Base-by-base conservation (phyloP, 2,329 filamentous ascomycete genomes). In the Grosmannia huntii region DNA sequence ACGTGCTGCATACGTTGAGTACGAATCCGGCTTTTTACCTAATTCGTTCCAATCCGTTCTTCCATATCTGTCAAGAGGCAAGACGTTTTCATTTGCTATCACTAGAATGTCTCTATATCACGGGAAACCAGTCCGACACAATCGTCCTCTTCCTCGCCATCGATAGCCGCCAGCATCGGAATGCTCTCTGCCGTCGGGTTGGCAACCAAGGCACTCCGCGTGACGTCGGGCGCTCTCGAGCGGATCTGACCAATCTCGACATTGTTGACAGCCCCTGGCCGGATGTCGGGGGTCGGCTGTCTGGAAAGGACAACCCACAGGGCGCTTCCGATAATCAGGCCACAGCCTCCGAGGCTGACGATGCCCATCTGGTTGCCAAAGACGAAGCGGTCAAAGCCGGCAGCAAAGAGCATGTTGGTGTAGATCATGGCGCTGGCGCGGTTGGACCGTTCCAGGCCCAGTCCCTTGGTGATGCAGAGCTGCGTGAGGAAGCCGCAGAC, bases 401-500 rank as follows among this genome's bases (percentile, higher is more conserved):
- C 76, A 0, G 79, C 79, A 63, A 81, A 82, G 44, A 82, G 66
- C 73, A 82, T 80, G 52, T 81, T 76, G 7, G 79, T 80, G 60
- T 81, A 82, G 5, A 81, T 70, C 79, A 83, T 82, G 57, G 76
- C 73, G 19, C 78, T 81, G 9, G 80, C 79, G 50, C 76, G 70
- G 63, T 82, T 81, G 23, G 77, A 78, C 61, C 85, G 86, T 66
- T 91, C 62, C 61, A 85, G 82, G 27, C 86, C 73, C 53, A 96
- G 72, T 0, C 89, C 90, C 0, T 82, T 80, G 1, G 90, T 94
- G 21, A 95, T 74, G n/a, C 95, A 76, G 64, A 90, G 90, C 78
- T 96, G 91, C 81, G 92, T 87, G 25, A 86, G 69, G 67, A 96
- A 92, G 0, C 91, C 91, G 62, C 85, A 85, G 0, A 82, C 66